phyloP scores from a whole-genome alignment of 2,329 filamentous ascomycete genomes.

The Aureobasidium sp. region DNA sequence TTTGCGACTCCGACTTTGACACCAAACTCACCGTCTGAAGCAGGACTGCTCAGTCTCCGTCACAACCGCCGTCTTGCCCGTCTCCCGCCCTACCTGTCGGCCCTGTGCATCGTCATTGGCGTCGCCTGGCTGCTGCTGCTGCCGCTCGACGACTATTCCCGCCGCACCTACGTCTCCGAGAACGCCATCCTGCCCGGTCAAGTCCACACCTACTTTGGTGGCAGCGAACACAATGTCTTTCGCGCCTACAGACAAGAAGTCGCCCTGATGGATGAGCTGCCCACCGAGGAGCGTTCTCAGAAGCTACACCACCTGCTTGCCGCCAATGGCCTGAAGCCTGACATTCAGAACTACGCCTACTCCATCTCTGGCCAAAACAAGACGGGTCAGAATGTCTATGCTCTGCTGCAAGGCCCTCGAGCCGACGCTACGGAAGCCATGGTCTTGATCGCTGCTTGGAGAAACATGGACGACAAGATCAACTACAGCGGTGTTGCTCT shows the following conservation, averaged over 20 bases:
- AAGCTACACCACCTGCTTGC: constrained; percentile 69
- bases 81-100: constrained; percentile 79
- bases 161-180: constrained; percentile 92
- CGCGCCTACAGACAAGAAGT: constrained; percentile 84
- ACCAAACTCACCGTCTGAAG: no score
- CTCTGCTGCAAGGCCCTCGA: constrained; percentile 83
- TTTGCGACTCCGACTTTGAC: neutral
- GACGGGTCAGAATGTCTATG: constrained; percentile 84
- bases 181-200: constrained; percentile 93
- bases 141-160: constrained; percentile 83
- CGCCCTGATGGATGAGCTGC: constrained; percentile 48
- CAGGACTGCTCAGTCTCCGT: constrained; percentile 61
- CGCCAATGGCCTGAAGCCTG: constrained; percentile 77
- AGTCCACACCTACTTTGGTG: constrained; percentile 95
- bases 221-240: constrained; percentile 92
- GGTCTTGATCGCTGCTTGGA: constrained; percentile 84
- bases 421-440: constrained; percentile 97
- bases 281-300: constrained; percentile 47
- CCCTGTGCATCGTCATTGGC: constrained; percentile 76
- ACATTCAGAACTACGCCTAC: constrained; percentile 83
- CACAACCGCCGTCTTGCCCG: constrained; percentile 75
- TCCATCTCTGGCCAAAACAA: constrained; percentile 66
- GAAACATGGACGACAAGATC: constrained; percentile 66
- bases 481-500: constrained; percentile 86
- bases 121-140: constrained; percentile 85